Base-by-base conservation (phyloP, 2,329 filamentous ascomycete species). In the Colletotrichum falcatum region DNA sequence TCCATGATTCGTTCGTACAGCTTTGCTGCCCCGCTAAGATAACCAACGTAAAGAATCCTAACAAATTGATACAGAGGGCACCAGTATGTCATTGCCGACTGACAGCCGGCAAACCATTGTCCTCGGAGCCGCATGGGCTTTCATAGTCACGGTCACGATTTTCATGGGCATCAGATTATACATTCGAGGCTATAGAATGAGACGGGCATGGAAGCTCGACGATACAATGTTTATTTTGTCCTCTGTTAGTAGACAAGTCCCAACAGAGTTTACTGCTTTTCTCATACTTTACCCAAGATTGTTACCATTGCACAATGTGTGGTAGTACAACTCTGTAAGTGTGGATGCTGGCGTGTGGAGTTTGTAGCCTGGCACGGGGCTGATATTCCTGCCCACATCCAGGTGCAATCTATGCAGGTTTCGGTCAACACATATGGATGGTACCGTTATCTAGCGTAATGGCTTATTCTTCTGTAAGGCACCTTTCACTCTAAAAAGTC, bases 131-230 rank as follows among this genome's bases (percentile, higher is more conserved):
- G 3, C 14, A 2, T 60, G 55, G 0, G 44, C 37, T 26, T 55
- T 68, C 20, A 46, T 70, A 2, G 46, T 16, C 0, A 44, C 66
- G 1, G 18, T 20, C 5, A 16, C 42, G 2, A 2, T 51, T 5
- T 65, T 61, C 12, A 44, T 72, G 35, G 39, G 12, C 1, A 11
- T 72, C 3, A 51, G 70, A 9, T 4, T 74, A 8, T 78, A 74
- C 49, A 74, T 74, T 35, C 66, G 77, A 30, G 71, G 72, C 6
- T 70, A 75, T 16, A 53, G 76, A 14, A 65, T 78, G 37, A 39
- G 37, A 39, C 66, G 74, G 42, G 73, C 73, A 42, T 71, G 77
- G 54, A 76, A 76, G 0, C 44, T 70, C 1, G 76, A 79, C 28
- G 77, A 78, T 53, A 73, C 60, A 16, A 23, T 37, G 16, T 68